Conservation (phyloP, 1,139 yeast genomes). For the Hansenula sp. region DNA sequence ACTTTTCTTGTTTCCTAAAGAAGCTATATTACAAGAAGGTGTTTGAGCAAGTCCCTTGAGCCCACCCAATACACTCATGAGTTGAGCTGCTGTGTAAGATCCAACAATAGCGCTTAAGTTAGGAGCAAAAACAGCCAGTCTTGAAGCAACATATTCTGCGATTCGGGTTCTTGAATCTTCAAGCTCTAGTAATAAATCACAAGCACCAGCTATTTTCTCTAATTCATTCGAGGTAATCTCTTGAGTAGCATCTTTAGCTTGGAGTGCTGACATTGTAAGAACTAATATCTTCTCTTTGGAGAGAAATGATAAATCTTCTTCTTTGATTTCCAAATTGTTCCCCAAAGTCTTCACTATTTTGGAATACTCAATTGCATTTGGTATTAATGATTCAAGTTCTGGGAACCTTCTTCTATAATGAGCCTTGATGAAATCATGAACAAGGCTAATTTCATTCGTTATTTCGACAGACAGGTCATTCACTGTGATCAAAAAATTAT, state of each 20-base stretch:
- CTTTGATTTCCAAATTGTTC: slow-evolving; percentile 36
- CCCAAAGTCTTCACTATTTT: slow-evolving; percentile 47
- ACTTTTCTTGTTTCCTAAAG: slow-evolving; percentile 64
- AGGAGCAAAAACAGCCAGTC: slow-evolving; percentile 65
- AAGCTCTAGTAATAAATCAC: slow-evolving; percentile 44
- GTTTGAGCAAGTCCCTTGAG: slow-evolving; percentile 61
- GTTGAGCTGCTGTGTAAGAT: slow-evolving; percentile 66
- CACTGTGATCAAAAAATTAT: slow-evolving; percentile 46
- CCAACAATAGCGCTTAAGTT: slow-evolving; percentile 75
- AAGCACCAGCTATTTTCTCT: slow-evolving; percentile 37
- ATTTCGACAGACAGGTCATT: slow-evolving; percentile 56
- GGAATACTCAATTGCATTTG: slow-evolving; percentile 64
- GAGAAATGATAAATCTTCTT: slow-evolving; percentile 34
- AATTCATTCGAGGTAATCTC: slow-evolving; percentile 35
- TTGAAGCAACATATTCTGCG: slow-evolving; percentile 50
- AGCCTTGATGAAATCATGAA: slow-evolving; percentile 47
- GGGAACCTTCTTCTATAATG: slow-evolving; percentile 63
- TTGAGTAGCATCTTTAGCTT: slow-evolving; percentile 27
- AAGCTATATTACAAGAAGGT: slow-evolving; percentile 81
- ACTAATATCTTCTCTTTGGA: slow-evolving; percentile 67
- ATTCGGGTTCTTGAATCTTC: slow-evolving; percentile 40
- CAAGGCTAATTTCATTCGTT: slow-evolving; percentile 46
- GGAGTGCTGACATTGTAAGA: slow-evolving; percentile 67
- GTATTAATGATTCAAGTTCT: slow-evolving; percentile 61
- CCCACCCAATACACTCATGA: slow-evolving; percentile 71